Evolutionary conservation across 805 yeast species (phyloP).

Genomic region (Myxozyma lipomycoides): DNA sequence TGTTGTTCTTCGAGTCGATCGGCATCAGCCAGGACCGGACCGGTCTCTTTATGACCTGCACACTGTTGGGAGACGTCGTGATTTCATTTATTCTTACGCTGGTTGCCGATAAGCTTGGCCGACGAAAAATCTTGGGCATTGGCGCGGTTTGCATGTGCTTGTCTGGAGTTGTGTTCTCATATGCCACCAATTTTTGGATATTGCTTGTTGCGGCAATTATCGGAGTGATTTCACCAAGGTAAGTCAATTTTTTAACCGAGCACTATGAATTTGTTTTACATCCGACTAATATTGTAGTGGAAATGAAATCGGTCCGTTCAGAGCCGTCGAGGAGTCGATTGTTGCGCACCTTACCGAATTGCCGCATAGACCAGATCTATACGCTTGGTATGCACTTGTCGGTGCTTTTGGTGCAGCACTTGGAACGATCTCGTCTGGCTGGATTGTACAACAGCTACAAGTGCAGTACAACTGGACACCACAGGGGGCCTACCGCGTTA

Average conservation of each 20-base stretch:
- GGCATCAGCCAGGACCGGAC: slow-evolving; percentile 44
- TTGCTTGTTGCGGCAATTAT: slow-evolving; percentile 42
- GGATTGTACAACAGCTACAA: slow-evolving; percentile 58
- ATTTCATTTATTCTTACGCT: slow-evolving; percentile 47
- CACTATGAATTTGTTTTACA: not conserved
- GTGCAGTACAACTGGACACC: slow-evolving; percentile 15
- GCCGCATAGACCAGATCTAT: slow-evolving; percentile 49
- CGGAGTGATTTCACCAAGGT: slow-evolving; percentile 51
- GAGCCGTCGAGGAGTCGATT: slow-evolving; percentile 53
- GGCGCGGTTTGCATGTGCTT: slow-evolving; percentile 44
- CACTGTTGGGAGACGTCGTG: slow-evolving; percentile 50
- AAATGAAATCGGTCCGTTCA: slow-evolving; percentile 56
- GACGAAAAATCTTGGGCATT: slow-evolving; percentile 41
- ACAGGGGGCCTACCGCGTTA: slow-evolving; percentile 12
- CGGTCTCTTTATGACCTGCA: slow-evolving; percentile 49
- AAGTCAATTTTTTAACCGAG: not conserved
- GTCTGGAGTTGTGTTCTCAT: slow-evolving; percentile 44
- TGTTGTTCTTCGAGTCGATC: slow-evolving; percentile 43
- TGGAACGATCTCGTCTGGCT: slow-evolving; percentile 72
- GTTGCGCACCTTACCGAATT: slow-evolving; percentile 46
- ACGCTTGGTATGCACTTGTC: slow-evolving; percentile 53
- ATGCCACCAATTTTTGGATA: slow-evolving; percentile 37
- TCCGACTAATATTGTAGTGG: slow-evolving; percentile 38
- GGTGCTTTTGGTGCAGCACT: slow-evolving; percentile 58
- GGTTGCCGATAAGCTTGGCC: slow-evolving; percentile 48